Evolutionary conservation across 768 basidiomycete species (phyloP).

Genomic region (Botryobasidium botryosum): DNA sequence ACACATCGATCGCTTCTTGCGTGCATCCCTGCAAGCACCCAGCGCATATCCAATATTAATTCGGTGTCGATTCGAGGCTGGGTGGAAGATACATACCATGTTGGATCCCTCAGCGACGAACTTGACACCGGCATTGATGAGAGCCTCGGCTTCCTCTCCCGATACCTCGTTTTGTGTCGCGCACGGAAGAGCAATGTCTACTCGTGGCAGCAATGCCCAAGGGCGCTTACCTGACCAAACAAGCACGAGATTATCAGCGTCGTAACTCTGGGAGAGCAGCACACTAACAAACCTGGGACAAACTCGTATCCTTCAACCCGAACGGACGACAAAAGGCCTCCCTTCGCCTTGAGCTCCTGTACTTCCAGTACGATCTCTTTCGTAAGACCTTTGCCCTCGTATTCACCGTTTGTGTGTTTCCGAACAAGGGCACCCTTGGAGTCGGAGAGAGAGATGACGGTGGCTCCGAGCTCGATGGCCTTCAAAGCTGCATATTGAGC

Average conservation of each 20-base stretch:
- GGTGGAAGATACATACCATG: constrained; percentile 28
- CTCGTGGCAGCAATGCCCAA: constrained; percentile 45
- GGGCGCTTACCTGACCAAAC: constrained; percentile 44
- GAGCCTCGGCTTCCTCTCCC: constrained; percentile 48
- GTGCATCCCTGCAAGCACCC: constrained; percentile 40
- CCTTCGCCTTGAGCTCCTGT: constrained; percentile 37
- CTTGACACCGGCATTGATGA: constrained; percentile 47
- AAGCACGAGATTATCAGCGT: too few relatives aligned
- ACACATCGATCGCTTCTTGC: constrained; percentile 51
- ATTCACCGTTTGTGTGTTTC: constrained; percentile 9
- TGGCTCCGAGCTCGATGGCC: constrained; percentile 58
- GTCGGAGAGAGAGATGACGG: constrained; percentile 55
- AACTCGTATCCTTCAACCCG: too few relatives aligned
- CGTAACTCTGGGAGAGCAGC: too few relatives aligned
- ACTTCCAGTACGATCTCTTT: constrained; percentile 36
- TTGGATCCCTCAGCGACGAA: constrained; percentile 65
- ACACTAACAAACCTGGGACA: too few relatives aligned
- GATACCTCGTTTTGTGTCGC: constrained; percentile 60
- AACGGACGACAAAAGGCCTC: constrained; percentile 31
- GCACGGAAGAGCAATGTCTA: constrained; percentile 52
- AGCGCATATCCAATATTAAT: neutral
- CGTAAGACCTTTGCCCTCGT: constrained; percentile 36
- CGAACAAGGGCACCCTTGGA: constrained; percentile 51
- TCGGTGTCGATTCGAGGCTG: neutral
- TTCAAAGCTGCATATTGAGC: constrained; percentile 62